Evolutionary conservation across 768 basidiomycete genomes (phyloP).

Genomic region (Gloeophyllum trabeum): DNA sequence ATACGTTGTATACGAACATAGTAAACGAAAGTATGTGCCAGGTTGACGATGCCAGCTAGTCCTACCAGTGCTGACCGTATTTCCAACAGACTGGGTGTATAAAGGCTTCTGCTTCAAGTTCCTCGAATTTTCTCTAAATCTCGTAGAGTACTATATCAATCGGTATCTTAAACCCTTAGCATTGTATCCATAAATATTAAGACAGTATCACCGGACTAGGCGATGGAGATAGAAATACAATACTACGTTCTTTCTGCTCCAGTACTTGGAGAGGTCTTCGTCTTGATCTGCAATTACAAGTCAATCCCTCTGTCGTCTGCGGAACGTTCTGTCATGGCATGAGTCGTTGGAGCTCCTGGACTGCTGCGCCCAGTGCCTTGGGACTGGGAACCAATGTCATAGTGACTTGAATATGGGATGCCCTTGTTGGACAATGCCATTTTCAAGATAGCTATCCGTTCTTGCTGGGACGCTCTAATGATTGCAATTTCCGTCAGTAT

Average conservation of each 20-base stretch:
- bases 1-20: constrained; percentile 88
- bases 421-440: constrained; percentile 56
- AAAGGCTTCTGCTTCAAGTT: neutral
- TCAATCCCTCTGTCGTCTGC: too few species aligned
- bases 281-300: too few species aligned
- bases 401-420: constrained; percentile 29
- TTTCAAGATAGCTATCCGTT: constrained; percentile 58
- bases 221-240: too few species aligned
- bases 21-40: constrained; percentile 74
- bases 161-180: too few species aligned
- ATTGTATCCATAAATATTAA: too few species aligned
- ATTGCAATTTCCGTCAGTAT: neutral
- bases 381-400: too few species aligned
- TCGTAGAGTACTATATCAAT: neutral
- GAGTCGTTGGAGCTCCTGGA: too few species aligned
- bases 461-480: constrained; percentile 65
- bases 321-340: too few species aligned
- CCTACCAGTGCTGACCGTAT: neutral
- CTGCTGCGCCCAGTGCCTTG: too few species aligned
- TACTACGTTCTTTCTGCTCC: too few species aligned
- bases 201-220: too few species aligned
- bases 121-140: neutral
- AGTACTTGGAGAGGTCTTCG: too few species aligned
- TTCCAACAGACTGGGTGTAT: neutral
- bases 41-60: constrained; percentile 11